Base-by-base conservation (phyloP, 768 basidiomycete species). In the Termitomyces sp. region DNA sequence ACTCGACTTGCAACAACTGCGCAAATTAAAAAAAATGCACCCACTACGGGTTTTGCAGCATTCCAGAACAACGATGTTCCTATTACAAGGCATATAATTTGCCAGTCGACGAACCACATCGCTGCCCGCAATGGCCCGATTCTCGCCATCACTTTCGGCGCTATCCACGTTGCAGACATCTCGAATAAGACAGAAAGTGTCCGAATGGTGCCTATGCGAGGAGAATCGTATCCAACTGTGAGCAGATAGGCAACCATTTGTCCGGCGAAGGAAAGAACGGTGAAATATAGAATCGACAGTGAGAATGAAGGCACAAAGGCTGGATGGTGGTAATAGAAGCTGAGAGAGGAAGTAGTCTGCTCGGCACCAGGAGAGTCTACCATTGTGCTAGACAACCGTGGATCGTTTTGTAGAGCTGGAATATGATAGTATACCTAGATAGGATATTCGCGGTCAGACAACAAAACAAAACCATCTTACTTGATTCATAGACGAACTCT, bases 191-290 rank as follows among this genome's bases (percentile, higher is more conserved):
- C 68, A 13, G 68, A 63, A 12, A 64, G 40, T 7, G 62, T 62
- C 4, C 69, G 66, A 20, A 66, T 48, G 22, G 64, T 36, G 32
- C 63, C 66, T 56, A 71, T 66, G 18, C 61, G 60, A 12, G 61
- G 20, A 6, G 70, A 56, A 35, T 47, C 64, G 50, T 65, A 71
- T 12, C 67, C 66, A 45, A 61, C 43, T n/a, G 63, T 63, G 22
- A 68, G 53, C 22, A 70, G 64, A 32, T 66, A 70, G 5, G 69
- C 66, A 36, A 68, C 58, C 69, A 70, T 70, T 50, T 70, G 69
- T 22, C 63, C 64, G n/a, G 57, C 36, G n/a, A 68, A 66, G 28
- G 58, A 62, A n/a, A 71, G 69, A 4, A 70, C 69, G 10, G 69
- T 70, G 57, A 71, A 62, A 53, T 71, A 71, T n/a, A 71, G 64